Evolutionary conservation across 441 rosid species (phyloP).

Genomic region (Syzygium syzygioides): DNA sequence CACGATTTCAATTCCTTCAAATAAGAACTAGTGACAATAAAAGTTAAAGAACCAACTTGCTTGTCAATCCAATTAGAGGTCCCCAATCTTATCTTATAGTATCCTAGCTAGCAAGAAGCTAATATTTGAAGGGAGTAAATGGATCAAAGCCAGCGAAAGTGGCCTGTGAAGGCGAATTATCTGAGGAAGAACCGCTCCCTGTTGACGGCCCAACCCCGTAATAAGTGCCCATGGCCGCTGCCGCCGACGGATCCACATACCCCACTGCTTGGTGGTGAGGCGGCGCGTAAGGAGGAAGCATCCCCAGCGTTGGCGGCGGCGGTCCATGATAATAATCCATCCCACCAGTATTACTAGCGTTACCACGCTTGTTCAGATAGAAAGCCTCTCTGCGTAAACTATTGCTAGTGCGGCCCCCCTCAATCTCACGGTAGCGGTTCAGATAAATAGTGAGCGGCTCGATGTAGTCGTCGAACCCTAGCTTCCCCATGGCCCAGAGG

Average conservation of each 20-base stretch:
- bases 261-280: background rate
- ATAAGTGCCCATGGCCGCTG: background rate
- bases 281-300: background rate
- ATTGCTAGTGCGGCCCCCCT: slow-evolving; percentile 28
- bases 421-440: slow-evolving; percentile 51
- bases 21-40: background rate
- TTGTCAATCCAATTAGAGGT: background rate
- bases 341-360: background rate
- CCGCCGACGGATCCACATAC: background rate
- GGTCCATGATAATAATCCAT: background rate
- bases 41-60: background rate
- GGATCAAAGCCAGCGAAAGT: background rate
- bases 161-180: background rate
- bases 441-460: slow-evolving; percentile 57
- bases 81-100: background rate
- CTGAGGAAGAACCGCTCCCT: background rate
- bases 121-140: background rate
- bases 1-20: background rate
- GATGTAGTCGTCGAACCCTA: slow-evolving; percentile 89
- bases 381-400: background rate
- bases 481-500: slow-evolving; percentile 91
- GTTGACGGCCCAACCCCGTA: background rate
- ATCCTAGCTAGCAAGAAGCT: background rate
- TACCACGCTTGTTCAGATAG: background rate
- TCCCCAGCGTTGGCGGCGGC: background rate